Base-by-base conservation (phyloP, 2,329 filamentous ascomycete species). In the Fusarium pseudonygamai region DNA sequence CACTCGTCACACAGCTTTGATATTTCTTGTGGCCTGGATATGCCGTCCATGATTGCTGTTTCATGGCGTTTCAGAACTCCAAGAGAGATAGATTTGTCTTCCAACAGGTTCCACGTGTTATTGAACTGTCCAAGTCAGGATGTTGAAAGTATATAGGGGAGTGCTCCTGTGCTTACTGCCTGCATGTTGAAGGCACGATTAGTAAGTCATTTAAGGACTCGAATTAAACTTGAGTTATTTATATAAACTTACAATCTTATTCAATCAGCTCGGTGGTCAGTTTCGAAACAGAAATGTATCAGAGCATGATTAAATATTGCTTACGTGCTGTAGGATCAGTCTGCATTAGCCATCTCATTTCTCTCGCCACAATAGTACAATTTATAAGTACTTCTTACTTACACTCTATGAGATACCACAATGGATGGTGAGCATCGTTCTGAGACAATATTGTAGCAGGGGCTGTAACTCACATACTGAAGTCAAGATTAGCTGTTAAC, bases 71-170 rank as follows among this genome's bases (percentile, higher is more conserved):
- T 22, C 4, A 69, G 32, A 26, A 67, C 10, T n/a, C 3, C 15
- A 22, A 50, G 45, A 22, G 64, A 53, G 22, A 72, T 43, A 11
- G 49, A 6, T n/a, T 24, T 47, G 26, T 71, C 70, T 16, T 72
- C 60, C 12, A 59, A 20, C 22, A 64, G 18, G 9, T 61, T 45
- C 70, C 68, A 72, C 28, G 14, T 61, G n/a, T 68, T 30, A 43
- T 68, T 46, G 13, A 72, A 64, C 67, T 72, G 26, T 42, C 7
- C 3, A 22, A 30, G 11, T 72, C 20, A 70, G 56, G 32, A 14
- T 34, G 7, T 14, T 28, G 2, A 24, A 20, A 20, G 9, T 26
- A 24, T 50, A 18, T 7, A 2, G 24, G 22, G 6, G 20, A 11
- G 15, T 11, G n/a, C 1, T 34, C 8, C 11, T 50, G 3, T 24